A percentile compares a stretch with the other conserved stretches of the same genome.
phyloP scores from a whole-genome alignment of 345 rosid genomes.

The Gossypium arboreum region DNA sequence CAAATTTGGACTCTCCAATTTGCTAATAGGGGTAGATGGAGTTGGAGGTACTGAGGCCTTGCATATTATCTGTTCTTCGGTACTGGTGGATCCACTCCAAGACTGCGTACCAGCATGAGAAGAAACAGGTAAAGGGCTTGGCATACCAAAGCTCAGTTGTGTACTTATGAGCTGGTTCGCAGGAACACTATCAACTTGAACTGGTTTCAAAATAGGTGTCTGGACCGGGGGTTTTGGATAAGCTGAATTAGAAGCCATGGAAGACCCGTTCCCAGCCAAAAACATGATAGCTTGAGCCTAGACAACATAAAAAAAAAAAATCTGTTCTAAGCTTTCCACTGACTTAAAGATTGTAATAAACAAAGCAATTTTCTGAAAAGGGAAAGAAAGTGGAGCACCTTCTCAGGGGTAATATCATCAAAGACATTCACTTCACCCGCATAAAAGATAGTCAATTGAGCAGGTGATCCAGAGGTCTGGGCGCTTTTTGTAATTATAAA shows the following conservation, averaged over 20 bases:
- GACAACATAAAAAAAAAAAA: slow-evolving; percentile 8
- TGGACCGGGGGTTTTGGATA: slow-evolving; percentile 36
- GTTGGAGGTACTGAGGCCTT: slow-evolving; percentile 35
- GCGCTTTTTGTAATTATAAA: slow-evolving; percentile 32
- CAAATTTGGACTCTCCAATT: slow-evolving; percentile 33
- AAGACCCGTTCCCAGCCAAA: slow-evolving; percentile 59
- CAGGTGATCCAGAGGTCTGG: slow-evolving; percentile 42
- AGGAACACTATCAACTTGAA: slow-evolving; percentile 27
- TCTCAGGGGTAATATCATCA: slow-evolving; percentile 66
- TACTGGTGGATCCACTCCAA: slow-evolving; percentile 43
- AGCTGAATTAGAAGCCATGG: slow-evolving; percentile 23
- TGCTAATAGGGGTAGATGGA: slow-evolving; percentile 30
- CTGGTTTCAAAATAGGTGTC: slow-evolving; percentile 28
- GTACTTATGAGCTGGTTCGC: slow-evolving; percentile 26
- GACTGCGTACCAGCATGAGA: slow-evolving; percentile 48
- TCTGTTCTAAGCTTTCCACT: slow-evolving; percentile 3
- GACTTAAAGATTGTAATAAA: background rate
- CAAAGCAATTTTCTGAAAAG: background rate
- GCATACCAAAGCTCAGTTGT: slow-evolving; percentile 35
- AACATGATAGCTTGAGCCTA: slow-evolving; percentile 93
- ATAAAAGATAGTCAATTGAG: slow-evolving; percentile 78
- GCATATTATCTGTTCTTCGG: slow-evolving; percentile 36
- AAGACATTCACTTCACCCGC: slow-evolving; percentile 66
- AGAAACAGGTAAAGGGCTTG: slow-evolving; percentile 52
- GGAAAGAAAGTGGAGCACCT: slow-evolving; percentile 41